Evolutionary conservation across 2,329 filamentous ascomycete genomes (phyloP), one percentile per base, ranked within the genome.

Genomic region (Cercospora sp.): DNA sequence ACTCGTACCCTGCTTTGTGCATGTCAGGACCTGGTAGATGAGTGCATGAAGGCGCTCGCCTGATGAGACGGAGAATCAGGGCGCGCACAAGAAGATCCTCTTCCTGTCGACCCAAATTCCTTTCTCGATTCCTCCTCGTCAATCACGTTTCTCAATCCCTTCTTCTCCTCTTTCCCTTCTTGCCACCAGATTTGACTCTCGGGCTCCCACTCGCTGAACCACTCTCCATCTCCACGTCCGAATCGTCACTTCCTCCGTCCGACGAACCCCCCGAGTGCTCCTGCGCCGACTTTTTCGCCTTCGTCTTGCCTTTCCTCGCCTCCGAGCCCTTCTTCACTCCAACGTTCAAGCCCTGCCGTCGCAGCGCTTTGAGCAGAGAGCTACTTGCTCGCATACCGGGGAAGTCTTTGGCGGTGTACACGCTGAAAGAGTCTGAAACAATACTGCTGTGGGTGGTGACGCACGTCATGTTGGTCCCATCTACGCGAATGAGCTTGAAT

Each of bases 281-380:
- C 7, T 68, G 65, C 20, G 58, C 65, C 30, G 69, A 70, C 53
- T 72, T 71, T 58, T 73, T 74, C 82, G 36, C 60, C 61, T 73
- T 75, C 20, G 72, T 72, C 48, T 77, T 78, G 48, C 75, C 73
- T 63, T 76, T 75, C 55, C 82, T 78, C 53, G 82, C 81, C 67
- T 93, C 90, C 72, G 92, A 93, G 13, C 92, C 92, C 77, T 94
- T 95, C 81, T 94, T 94, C 70, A 94, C 91, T 39, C 91, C 91
- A 69, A 95, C 93, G 60, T 93, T 88, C 75, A 92, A 92, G 3
- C 92, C 92, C 79, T 94, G 92, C 74, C 91, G 85, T 78, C 92
- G 92, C 66, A 95, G 81, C 33, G 86, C 84, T 77, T 91, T 91
- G 1, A 92, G 92, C 42, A 95, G 80, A 18, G 86, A 83, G 28